phyloP scores from a whole-genome alignment of 306 rosid genomes.

The Astragalus glycyphyllos region DNA sequence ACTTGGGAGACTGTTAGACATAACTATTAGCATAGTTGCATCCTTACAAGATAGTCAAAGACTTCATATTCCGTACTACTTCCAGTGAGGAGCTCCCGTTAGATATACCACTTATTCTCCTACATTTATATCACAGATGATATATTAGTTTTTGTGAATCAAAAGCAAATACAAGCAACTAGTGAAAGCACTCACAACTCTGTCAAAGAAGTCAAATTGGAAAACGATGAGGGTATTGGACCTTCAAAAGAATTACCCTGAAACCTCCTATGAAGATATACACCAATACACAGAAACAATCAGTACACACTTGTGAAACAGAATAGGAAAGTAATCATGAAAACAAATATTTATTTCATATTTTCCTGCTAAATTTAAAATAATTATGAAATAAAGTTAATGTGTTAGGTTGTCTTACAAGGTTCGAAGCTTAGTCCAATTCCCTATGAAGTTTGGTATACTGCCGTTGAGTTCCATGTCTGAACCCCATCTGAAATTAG shows the following conservation, averaged over 20 bases:
- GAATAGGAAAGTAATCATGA: not conserved
- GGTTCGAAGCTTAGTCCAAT: conserved; percentile 58
- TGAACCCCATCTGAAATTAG: conserved; percentile 72
- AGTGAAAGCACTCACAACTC: conserved; percentile 65
- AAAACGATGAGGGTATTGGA: conserved; percentile 68
- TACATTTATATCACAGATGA: conserved; percentile 43
- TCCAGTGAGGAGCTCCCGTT: conserved; percentile 78
- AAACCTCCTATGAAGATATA: conserved; percentile 62
- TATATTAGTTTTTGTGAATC: conserved; percentile 41
- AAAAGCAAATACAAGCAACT: not conserved
- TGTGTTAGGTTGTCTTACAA: conserved; percentile 60
- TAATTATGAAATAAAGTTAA: not conserved
- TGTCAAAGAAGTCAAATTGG: conserved; percentile 66
- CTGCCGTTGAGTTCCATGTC: conserved; percentile 64
- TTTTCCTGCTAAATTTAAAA: not conserved
- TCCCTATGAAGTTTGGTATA: conserved; percentile 82
- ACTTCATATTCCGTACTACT: conserved; percentile 69
- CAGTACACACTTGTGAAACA: conserved; percentile 6
- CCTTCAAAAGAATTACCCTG: conserved; percentile 85
- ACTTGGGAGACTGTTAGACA: conserved; percentile 10
- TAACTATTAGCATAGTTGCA: conserved; percentile 18
- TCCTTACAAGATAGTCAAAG: conserved; percentile 66
- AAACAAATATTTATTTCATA: not conserved
- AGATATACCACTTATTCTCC: conserved; percentile 67
- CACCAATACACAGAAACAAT: conserved; percentile 24